phyloP scores from a whole-genome alignment of 768 basidiomycete species.

The Cyclocybe aegerita region DNA sequence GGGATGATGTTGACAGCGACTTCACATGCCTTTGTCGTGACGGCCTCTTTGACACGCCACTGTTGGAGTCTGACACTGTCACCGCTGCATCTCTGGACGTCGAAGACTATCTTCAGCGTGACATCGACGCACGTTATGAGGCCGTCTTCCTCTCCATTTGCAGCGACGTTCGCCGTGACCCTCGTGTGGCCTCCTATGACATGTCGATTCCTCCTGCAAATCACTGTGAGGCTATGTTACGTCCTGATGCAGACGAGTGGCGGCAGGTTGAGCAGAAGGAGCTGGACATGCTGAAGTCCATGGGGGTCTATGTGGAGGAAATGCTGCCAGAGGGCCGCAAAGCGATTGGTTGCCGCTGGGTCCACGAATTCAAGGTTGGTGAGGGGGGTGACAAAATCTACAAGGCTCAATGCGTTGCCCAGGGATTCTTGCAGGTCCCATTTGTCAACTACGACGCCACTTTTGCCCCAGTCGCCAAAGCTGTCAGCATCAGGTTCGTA shows the following conservation, averaged over 20 bases:
- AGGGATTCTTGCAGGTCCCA: constrained; percentile 12
- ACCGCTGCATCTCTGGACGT: constrained; percentile 7
- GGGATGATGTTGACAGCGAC: neutral
- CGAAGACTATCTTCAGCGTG: constrained; percentile 6
- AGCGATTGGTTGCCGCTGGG: constrained; percentile 13
- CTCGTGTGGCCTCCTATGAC: constrained; percentile 1
- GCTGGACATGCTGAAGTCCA: constrained; percentile 7
- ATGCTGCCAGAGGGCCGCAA: constrained; percentile 6
- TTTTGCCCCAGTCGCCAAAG: constrained; percentile 6
- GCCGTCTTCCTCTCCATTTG: constrained; percentile 4
- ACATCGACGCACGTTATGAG: constrained; percentile 5
- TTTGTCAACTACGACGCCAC: constrained; percentile 8
- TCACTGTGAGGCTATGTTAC: constrained; percentile 9
- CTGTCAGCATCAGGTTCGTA: constrained; percentile 2
- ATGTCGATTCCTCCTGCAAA: constrained; percentile 5
- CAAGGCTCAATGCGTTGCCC: constrained; percentile 8
- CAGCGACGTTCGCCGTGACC: constrained; percentile 2
- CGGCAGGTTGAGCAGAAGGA: constrained; percentile 8
- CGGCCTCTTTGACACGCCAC: neutral
- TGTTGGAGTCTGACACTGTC: neutral
- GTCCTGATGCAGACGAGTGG: constrained; percentile 8
- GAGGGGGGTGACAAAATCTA: neutral
- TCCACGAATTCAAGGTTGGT: constrained; percentile 5
- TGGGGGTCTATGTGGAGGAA: constrained; percentile 8
- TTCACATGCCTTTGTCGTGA: neutral